Base-by-base conservation (phyloP, 768 basidiomycete genomes). In the Macrolepiota dolichaula region DNA sequence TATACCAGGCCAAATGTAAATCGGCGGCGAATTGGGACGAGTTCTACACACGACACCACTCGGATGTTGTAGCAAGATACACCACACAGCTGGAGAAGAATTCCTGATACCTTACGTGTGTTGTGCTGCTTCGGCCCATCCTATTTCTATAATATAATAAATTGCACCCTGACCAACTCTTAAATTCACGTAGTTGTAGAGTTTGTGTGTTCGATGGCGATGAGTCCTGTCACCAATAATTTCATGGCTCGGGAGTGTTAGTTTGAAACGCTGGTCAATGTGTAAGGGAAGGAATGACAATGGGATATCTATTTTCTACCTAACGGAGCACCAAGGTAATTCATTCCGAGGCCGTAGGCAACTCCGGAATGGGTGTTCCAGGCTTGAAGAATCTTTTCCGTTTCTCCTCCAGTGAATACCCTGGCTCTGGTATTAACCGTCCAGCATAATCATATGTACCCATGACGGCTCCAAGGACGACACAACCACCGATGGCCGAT, bases 361-460 rank as follows among this genome's bases (percentile, higher is more conserved):
- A 66, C 62, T 78, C 64, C 51, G 74, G 72, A 63, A 78, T 74
- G 64, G 77, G 75, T 68, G 80, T 77, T 46, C 59, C 59, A 27
- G 52, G 59, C 74, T 96, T 96, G 82, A 96, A 96, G 77, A 97
- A 96, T 42, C 77, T 82, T 74, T 79, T 84, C 68, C 90, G 83
- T 64, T 80, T 84, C 73, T 92, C 91, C 69, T 93, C 92, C 67
- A 79, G 75, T 63, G 73, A 68, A 63, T 70, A 63, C 54, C 73
- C 72, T 3, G 73, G 66, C 53, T 80, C 77, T 44, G 85, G 85
- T 11, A 74, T 69, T 60, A 89, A 73, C 66, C 85, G 79, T 56
- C 94, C 92, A 24, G 88, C 83, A 64, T 89, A 89, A 67, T 94
- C 90, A 70, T 89, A 92, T 42, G 85, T 83, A 15, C 93, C 96